A percentile compares a stretch with the other conserved stretches of the same genome.
Evolutionary conservation across 495 filamentous ascomycete genomes (phyloP).

Genomic region (Aspergillus nanangensis): DNA sequence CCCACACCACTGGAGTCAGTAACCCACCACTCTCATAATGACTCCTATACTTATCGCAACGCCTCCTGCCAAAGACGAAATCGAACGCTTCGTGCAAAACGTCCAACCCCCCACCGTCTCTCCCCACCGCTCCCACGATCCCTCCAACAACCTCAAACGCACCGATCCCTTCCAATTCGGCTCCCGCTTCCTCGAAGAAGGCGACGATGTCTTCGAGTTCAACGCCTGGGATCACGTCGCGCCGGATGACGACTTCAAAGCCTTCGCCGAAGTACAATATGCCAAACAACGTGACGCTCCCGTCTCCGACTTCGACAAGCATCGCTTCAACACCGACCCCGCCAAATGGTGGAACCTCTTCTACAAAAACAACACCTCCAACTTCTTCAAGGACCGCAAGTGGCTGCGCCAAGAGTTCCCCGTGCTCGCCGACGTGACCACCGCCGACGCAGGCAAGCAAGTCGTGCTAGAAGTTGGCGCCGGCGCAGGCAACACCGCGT

Average conservation of each 20-base stretch:
- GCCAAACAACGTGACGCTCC: slow-evolving; percentile 74
- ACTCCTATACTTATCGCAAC: too few relatives aligned
- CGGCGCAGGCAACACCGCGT: slow-evolving; percentile 93
- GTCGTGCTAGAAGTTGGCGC: slow-evolving; percentile 87
- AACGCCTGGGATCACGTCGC: slow-evolving; percentile 98
- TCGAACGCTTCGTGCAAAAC: slow-evolving; percentile 34
- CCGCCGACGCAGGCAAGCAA: slow-evolving; percentile 53
- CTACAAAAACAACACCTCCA: slow-evolving; percentile 89
- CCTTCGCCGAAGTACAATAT: slow-evolving; percentile 77
- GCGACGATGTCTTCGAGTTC: slow-evolving; percentile 87
- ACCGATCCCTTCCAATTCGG: slow-evolving; percentile 94
- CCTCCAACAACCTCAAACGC: slow-evolving; percentile 63
- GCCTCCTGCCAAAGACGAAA: slow-evolving; percentile 13
- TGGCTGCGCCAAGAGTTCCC: slow-evolving; percentile 97
- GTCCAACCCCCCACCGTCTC: slow-evolving; percentile 39
- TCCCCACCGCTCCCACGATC: slow-evolving; percentile 49
- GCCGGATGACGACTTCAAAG: slow-evolving; percentile 76
- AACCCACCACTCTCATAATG: slow-evolving; percentile 9
- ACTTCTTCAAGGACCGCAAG: slow-evolving; percentile 98
- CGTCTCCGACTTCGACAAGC: slow-evolving; percentile 82
- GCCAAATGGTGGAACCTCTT: slow-evolving; percentile 96
- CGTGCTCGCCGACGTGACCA: slow-evolving; percentile 64
- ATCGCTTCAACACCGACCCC: slow-evolving; percentile 80
- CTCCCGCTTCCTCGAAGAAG: slow-evolving; percentile 73
- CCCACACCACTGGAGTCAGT: not conserved